phyloP scores from a whole-genome alignment of 139 green algal species.

The Diplosphaera chodatii region DNA sequence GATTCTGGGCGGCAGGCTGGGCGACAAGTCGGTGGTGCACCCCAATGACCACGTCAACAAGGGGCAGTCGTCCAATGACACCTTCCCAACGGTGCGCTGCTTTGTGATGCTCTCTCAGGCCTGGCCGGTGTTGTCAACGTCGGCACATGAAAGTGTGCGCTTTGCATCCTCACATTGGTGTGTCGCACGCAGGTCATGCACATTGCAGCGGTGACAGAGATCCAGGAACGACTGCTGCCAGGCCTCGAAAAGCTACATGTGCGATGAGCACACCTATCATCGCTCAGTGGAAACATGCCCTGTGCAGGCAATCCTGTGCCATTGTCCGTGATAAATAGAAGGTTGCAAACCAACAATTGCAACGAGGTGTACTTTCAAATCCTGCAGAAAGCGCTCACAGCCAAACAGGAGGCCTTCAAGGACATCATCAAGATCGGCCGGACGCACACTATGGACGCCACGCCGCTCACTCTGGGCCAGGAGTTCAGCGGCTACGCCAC shows the following conservation, averaged over 20 bases:
- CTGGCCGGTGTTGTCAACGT: too few relatives aligned
- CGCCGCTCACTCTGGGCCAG: slow-evolving; percentile 90
- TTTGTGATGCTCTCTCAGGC: background rate
- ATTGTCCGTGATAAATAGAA: too few relatives aligned
- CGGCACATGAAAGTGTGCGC: too few relatives aligned
- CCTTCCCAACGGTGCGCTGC: slow-evolving; percentile 75
- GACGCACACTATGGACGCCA: slow-evolving; percentile 93
- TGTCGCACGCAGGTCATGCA: slow-evolving; percentile 78
- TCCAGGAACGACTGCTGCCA: slow-evolving; percentile 63
- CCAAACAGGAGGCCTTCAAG: slow-evolving; percentile 72
- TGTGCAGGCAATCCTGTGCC: too few relatives aligned
- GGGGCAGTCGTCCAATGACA: slow-evolving; percentile 93
- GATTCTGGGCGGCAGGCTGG: slow-evolving; percentile 72
- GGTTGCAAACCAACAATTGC: too few relatives aligned
- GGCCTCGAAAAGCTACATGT: slow-evolving; percentile 64
- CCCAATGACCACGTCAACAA: slow-evolving; percentile 98
- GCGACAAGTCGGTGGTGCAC: slow-evolving; percentile 79
- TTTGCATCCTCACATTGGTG: too few relatives aligned
- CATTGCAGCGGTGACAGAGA: slow-evolving; percentile 76
- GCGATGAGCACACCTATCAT: too few relatives aligned
- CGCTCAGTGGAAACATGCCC: too few relatives aligned
- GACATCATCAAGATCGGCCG: slow-evolving; percentile 95
- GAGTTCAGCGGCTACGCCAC: slow-evolving; percentile 89
- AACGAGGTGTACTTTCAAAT: too few relatives aligned
- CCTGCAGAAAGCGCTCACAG: slow-evolving; percentile 40